Evolutionary conservation across 129 eudicot genomes (phyloP).

Genomic region (Flaveria ramosissima): DNA sequence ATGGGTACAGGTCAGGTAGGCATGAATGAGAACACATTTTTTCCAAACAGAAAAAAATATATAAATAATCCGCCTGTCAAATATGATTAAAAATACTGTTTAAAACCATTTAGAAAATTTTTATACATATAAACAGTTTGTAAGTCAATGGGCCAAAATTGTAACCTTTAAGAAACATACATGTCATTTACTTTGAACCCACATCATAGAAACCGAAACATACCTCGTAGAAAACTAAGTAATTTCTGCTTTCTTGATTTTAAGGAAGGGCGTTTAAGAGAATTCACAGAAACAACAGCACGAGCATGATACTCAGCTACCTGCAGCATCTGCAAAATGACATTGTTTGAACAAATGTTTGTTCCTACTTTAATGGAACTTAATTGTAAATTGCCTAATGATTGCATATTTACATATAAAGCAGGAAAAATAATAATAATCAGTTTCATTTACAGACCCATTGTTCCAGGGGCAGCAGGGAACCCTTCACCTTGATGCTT

Average conservation of each 20-base stretch:
- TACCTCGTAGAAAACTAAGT: constrained; percentile 85
- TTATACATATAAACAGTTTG: background rate
- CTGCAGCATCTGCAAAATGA: constrained; percentile 75
- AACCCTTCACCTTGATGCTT: constrained; percentile 68
- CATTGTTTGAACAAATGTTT: background rate
- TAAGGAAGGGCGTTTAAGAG: constrained; percentile 84
- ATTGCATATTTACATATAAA: background rate
- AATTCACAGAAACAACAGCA: constrained; percentile 67
- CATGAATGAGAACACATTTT: background rate
- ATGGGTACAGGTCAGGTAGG: background rate
- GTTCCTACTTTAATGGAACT: background rate
- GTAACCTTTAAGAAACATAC: background rate
- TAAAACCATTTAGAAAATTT: background rate
- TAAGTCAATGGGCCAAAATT: background rate
- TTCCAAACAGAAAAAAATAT: background rate
- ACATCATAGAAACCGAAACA: constrained; percentile 9
- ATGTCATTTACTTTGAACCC: background rate
- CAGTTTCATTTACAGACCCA: constrained; percentile 59
- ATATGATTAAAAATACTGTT: background rate
- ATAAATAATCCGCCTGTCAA: background rate
- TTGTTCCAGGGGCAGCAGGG: constrained; percentile 73
- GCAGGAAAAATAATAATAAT: constrained; percentile 19
- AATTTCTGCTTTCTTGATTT: constrained; percentile 89
- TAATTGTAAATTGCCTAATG: constrained; percentile 5
- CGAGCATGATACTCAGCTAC: constrained; percentile 90